Evolutionary conservation across 148 eudicot genomes (phyloP), one percentile per base, ranked within the genome.

Genomic region (Silene latifolia): DNA sequence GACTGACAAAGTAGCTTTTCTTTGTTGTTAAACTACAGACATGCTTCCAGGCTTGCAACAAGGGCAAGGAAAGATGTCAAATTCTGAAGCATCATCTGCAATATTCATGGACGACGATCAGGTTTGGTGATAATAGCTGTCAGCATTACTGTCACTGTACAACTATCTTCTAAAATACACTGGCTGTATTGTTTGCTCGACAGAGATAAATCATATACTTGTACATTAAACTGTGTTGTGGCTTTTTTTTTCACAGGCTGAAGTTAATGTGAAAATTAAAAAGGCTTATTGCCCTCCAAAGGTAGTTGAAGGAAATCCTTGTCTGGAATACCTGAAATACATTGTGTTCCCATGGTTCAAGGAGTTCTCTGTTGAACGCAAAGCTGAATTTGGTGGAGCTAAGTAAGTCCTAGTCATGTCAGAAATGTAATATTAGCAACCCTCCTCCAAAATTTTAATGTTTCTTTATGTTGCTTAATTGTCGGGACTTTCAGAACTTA

Each of bases 41-140:
- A 92, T 95, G 96, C 93, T 92, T 77, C 97, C 96, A 19, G 98
- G 98, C 63, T 82, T 95, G 87, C 90, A 82, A 69, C 88, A 90
- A 82, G 97, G 97, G 72, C 98, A 95, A 71, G 97, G 88, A 85
- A 95, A 95, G 86, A 95, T 95, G 98, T 95, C 98, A 63, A 95
- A 90, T 81, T 80, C 88, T 80, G 90, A 87, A 71, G 82, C 96
- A 63, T 84, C 92, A 7, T 95, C 97, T 62, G 76, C 97, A 29
- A 89, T 95, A 53, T 95, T 66, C 84, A 95, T 95, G 98, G 98
- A 92, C 77, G 98, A 92, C 77, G 87, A 86, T 47, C 96, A 95
- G 97, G 98, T 95, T 82, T 3, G 72, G 29, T 80, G 27, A 54
- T 7, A 44, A 1, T 67, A 32, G 59, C 24, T 23, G 14, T 12